Base-by-base conservation (phyloP, 495 filamentous ascomycete species). In the Podospora comata region DNA sequence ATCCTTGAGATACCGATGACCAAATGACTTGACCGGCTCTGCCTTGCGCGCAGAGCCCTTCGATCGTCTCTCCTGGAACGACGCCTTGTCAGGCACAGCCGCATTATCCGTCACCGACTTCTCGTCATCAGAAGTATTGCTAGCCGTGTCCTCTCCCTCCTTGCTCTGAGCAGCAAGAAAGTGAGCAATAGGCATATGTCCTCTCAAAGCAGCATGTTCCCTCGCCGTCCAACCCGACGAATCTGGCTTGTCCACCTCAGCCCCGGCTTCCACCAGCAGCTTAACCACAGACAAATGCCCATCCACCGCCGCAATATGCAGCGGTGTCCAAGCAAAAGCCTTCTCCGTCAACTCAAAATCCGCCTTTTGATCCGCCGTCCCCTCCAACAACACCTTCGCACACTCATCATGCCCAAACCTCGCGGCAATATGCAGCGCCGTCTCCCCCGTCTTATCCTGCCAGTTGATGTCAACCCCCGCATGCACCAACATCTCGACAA, bases 391-490 rank as follows among this genome's bases (percentile, higher is more conserved):
- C 30, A 90, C 87, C 66, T 80, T 84, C 0, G 90, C 92, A 73
- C 95, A 98, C 63, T 93, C 84, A 48, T 85, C 84, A 73, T 96
- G 91, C 15, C 91, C 93, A 74, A 93, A 94, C 44, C 93, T 88
- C 27, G 96, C 96, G 16, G 95, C 94, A 74, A 97, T 85, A 75
- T 99, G 96, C 56, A 99, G 77, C 4, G 94, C 93, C 34, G 93
- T 93, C 79, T 98, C 96, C n/a, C 94, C 94, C 57, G 91, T 89
- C 66, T 91, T 87, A 74, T 97, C 93, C 76, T 94, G 93, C 81
- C 93, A 95, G 76, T 99, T 96, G 77, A 97, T 89, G 73, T 97
- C 92, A 2, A 97, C 91, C 0, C 93, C 93, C 1, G 95, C 93
- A 65, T 96, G 89, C 4, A 98, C 92, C 27, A 99, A 82, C 67